Base-by-base conservation (phyloP, 1,139 yeast species). In the Blastobotrys capitulatus region DNA sequence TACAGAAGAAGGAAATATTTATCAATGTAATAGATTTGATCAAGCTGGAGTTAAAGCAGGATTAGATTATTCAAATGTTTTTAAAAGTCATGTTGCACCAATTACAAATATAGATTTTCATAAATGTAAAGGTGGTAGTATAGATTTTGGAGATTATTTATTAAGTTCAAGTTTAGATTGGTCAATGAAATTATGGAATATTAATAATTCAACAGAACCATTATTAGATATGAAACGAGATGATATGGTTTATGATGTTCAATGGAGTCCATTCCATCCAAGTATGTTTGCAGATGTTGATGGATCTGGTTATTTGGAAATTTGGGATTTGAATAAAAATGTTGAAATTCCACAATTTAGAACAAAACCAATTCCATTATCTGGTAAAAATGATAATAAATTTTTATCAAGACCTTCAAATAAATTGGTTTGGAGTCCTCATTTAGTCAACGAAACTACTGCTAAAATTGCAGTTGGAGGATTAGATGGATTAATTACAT, bases 231-330 rank as follows among this genome's bases (percentile, higher is more conserved):
- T 69, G 19, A 67, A 71, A 5, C 69, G 76, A 1, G 66, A 68
- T 9, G 73, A 75, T 42, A 65, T 73, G 13, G 72, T 78, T 0
- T 64, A 70, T 44, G 76, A 72, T 42, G 67, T 78, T 1, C 63
- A 68, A 5, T 69, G 75, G 65, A 63, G 75, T 40, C 83, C 82
- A 0, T 57, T 60, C 10, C 54, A 61, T 12, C 67, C 71, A 0
- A 65, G 69, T 9, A 76, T 80, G 45, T 78, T 81, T 57, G 76
- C 77, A 1, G 65, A 76, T 1, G 73, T 76, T 22, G 81, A 80
- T 5, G 70, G 76, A 2, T 64, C 70, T 1, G 72, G 80, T 0
- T 57, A 66, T 13, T 58, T 81, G n/a, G 78, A 79, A 50, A 64
- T 79, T 20, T 82, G 85, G 85, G 80, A 82, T 58, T 62, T 82